These are phyloP conservation scores for Ramaria rubella DNA, from an alignment of 768 basidiomycete species.

Conservation along the genomic window DNA sequence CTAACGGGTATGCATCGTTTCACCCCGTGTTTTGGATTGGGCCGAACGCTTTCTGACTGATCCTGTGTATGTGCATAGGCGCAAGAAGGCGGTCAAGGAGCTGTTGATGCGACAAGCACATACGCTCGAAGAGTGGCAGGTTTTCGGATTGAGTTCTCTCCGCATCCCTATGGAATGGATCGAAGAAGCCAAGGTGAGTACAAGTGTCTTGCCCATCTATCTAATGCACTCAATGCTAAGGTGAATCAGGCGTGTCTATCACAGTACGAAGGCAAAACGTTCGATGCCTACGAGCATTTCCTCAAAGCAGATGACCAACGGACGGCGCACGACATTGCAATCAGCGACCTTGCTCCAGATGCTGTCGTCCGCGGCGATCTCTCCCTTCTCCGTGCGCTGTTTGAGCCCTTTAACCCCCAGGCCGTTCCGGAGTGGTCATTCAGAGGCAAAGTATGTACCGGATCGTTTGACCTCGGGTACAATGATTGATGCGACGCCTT, in stretches of 20 bases:
- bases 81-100: conserved; percentile 77
- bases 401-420: conserved; percentile 54
- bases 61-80: conserved; percentile 37
- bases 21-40: conserved; percentile 24
- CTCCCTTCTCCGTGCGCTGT: conserved; percentile 60
- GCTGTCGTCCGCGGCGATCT: conserved; percentile 65
- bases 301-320: conserved; percentile 62
- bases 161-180: conserved; percentile 84
- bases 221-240: background rate
- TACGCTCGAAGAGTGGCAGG: conserved; percentile 66
- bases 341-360: conserved; percentile 83
- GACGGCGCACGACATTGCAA: conserved; percentile 77
- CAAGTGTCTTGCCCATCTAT: background rate
- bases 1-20: conserved; percentile 72
- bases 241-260: conserved; percentile 54
- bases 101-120: conserved; percentile 65
- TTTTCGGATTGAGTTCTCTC: conserved; percentile 57
- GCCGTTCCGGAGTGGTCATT: conserved; percentile 71
- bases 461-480: conserved; percentile 6
- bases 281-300: conserved; percentile 71
- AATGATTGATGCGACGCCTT: conserved; percentile 5
- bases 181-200: conserved; percentile 74
- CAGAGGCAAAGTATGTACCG: conserved; percentile 63
- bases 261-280: conserved; percentile 53
- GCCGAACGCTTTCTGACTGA: conserved; percentile 2